phyloP scores from a whole-genome alignment of 1,284 basidiomycete species.

The Cystobasidiaceae sp. region DNA sequence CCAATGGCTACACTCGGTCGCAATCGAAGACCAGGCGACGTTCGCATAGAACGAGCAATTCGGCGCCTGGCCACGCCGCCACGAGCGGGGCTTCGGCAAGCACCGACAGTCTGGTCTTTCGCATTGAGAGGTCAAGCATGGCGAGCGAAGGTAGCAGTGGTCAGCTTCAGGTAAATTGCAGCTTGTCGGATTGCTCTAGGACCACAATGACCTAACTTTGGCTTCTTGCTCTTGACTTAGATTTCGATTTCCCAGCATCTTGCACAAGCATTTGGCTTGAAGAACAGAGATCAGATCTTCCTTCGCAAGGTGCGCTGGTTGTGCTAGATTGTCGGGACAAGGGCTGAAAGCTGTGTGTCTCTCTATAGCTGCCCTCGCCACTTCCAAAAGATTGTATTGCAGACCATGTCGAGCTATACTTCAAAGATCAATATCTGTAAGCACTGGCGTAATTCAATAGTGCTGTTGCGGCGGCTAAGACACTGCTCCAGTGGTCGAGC shows the following conservation, averaged over 20 bases:
- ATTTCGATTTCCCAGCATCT: slow-evolving; percentile 38
- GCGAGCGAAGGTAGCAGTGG: slow-evolving; percentile 20
- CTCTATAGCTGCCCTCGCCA: slow-evolving; percentile 50
- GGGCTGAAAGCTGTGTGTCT: neutral
- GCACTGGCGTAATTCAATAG: too few species aligned
- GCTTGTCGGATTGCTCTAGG: too few species aligned
- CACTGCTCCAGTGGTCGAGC: slow-evolving; percentile 72
- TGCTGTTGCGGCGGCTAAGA: too few species aligned
- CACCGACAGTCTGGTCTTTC: slow-evolving; percentile 2
- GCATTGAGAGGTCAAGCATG: slow-evolving; percentile 2
- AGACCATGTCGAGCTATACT: slow-evolving; percentile 79
- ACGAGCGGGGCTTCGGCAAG: neutral
- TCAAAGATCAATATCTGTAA: slow-evolving; percentile 64
- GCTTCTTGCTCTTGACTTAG: too few species aligned
- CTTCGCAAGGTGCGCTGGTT: slow-evolving; percentile 45
- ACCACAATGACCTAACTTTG: too few species aligned
- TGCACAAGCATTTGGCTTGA: slow-evolving; percentile 44
- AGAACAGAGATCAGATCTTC: slow-evolving; percentile 47
- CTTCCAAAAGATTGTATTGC: slow-evolving; percentile 58
- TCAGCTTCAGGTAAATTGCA: slow-evolving; percentile 19
- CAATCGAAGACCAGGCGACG: too few species aligned
- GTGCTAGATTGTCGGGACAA: too few species aligned
- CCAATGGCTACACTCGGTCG: too few species aligned
- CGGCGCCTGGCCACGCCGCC: neutral
- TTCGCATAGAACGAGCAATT: neutral